A percentile compares a stretch with the other conserved stretches of the same genome.
These are phyloP conservation scores for Thielaviopsis populi DNA, from an alignment of 2,329 filamentous ascomycete genomes.

Conservation along the genomic window DNA sequence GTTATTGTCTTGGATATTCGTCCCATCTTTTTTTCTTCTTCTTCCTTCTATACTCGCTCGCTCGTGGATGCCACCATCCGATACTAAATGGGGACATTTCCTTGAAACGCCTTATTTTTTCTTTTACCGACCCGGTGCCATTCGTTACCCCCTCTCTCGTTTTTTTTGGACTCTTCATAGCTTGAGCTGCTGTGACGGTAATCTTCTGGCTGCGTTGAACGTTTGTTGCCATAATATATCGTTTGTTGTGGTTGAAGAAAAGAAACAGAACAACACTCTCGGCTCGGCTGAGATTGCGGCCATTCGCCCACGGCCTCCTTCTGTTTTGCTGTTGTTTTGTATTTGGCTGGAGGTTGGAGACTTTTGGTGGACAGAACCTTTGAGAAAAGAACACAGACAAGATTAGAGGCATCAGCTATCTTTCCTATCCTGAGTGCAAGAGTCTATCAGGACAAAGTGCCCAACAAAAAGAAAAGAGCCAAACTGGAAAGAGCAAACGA, in stretches of 20 bases:
- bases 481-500: background rate
- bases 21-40: constrained; percentile 20
- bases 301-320: background rate
- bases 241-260: background rate
- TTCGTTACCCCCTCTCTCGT: constrained; percentile 10
- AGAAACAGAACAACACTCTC: background rate
- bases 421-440: background rate
- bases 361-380: background rate
- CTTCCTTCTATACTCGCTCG: constrained; percentile 10
- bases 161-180: background rate
- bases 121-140: constrained; percentile 9
- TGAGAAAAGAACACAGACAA: background rate
- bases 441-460: no score
- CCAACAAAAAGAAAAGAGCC: background rate
- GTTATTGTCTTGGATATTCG: constrained; percentile 22
- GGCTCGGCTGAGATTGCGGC: background rate
- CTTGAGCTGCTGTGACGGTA: constrained; percentile 4
- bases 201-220: constrained; percentile 13
- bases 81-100: constrained; percentile 10
- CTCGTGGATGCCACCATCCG: constrained; percentile 18
- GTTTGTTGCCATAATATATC: background rate
- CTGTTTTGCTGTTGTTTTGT: background rate
- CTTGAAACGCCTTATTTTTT: constrained; percentile 12
- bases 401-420: background rate
- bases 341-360: background rate